phyloP scores from a whole-genome alignment of 2,329 filamentous ascomycete genomes.

The Fonsecaea pugnacius region DNA sequence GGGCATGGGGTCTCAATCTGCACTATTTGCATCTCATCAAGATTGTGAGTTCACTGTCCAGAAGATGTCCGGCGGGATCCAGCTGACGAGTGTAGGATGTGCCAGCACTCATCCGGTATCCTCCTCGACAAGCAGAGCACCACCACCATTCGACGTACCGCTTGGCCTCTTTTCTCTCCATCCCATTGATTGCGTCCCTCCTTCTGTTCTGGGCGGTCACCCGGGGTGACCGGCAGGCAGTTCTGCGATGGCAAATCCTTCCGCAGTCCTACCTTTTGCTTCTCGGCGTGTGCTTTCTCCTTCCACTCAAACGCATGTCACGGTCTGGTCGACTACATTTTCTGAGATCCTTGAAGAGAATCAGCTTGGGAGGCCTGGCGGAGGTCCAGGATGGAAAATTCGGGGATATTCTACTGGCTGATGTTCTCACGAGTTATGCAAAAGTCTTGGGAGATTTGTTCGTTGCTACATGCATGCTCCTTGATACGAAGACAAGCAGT shows the following conservation, averaged over 20 bases:
- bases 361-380: conserved; percentile 83
- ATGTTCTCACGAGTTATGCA: conserved; percentile 92
- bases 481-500: conserved; percentile 70
- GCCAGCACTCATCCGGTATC: conserved; percentile 83
- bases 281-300: conserved; percentile 71
- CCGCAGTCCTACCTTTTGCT: conserved; percentile 81
- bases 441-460: conserved; percentile 90
- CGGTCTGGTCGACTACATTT: conserved; percentile 75
- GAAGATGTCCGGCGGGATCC: not conserved
- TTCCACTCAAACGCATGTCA: conserved; percentile 72
- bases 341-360: conserved; percentile 73
- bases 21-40: conserved; percentile 79
- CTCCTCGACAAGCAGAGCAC: conserved; percentile 69
- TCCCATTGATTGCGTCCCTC: conserved; percentile 72
- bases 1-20: conserved; percentile 93
- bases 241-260: conserved; percentile 80
- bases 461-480: conserved; percentile 89
- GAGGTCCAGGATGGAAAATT: conserved; percentile 89
- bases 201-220: conserved; percentile 83
- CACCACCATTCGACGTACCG: conserved; percentile 85
- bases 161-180: conserved; percentile 75
- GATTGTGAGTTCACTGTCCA: conserved; percentile 61
- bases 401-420: conserved; percentile 88
- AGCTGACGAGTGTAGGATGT: conserved; percentile 64
- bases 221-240: conserved; percentile 68